Base-by-base conservation (phyloP, 768 basidiomycete genomes). In the Pisolithus marmoratus region DNA sequence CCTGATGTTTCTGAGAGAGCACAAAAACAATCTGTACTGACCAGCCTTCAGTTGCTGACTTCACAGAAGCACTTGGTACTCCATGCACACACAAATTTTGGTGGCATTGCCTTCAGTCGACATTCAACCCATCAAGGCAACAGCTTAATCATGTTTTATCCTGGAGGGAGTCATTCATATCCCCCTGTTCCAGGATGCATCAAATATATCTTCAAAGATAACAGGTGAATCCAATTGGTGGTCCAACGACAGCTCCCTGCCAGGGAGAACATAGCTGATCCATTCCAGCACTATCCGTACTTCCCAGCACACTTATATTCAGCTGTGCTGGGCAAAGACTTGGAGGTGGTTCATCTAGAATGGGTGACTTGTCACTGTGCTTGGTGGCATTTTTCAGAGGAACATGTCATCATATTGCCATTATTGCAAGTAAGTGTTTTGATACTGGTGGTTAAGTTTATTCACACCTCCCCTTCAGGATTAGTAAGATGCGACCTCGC, bases 71-170 rank as follows among this genome's bases (percentile, higher is more conserved):
- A 3, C 2, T 24, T 8, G 3, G 22, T 53, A 4, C 31, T 58
- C 7, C 38, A 5, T 12, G 27, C 54, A 4, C 40, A 49, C 7
- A 5, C 49, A 9, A 53, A 31, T 38, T 27, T 51, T 11, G 48
- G 19, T 7, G 58, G 58, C 2, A 36, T 49, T 0, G 7, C 44
- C 2, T 61, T 57, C 17, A 58, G 56, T 9, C 9, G 17, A 1
- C 38, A 40, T 1, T 59, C 55, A 12, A 57, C 41, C 1, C 52
- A 59, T 5, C 1, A 51, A 3, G 31, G 58, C 2, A 61, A 61
- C 17, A 57, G 53, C 9, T 48, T 57, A 0, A 37, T 61, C 17
- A 2, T 59, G 1, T 61, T 61, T 19, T 61, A 61, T 6, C 44
- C 52, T 3, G 5, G 17, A 0, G 50, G 60, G 7, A 17, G 38